Conservation (phyloP, 1,139 yeast genomes). For the Taphrina wiesneri region DNA sequence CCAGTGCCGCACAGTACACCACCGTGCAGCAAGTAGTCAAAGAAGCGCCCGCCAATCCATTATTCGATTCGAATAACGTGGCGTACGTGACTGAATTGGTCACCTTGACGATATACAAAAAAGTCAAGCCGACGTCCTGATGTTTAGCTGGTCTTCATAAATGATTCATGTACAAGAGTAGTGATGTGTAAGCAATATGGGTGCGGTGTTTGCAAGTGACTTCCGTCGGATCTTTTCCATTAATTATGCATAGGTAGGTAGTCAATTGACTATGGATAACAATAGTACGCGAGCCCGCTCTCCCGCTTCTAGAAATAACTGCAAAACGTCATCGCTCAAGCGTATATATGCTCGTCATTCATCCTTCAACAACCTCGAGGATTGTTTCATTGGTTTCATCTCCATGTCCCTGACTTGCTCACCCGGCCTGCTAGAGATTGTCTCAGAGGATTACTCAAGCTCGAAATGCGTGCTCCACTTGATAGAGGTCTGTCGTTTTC, state of each 20-base stretch:
- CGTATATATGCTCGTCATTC: background rate
- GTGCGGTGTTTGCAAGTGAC: too few relatives aligned
- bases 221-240: too few relatives aligned
- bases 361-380: background rate
- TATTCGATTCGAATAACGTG: background rate
- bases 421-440: conserved; percentile 17
- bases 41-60: background rate
- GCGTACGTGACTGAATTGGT: background rate
- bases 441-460: conserved; percentile 13
- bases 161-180: background rate
- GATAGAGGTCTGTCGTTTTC: conserved; percentile 16
- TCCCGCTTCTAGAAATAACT: background rate
- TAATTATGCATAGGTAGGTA: background rate
- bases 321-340: background rate
- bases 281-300: background rate
- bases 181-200: too few relatives aligned
- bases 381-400: background rate
- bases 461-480: background rate
- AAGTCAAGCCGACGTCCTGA: background rate
- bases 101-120: conserved; percentile 1
- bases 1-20: background rate
- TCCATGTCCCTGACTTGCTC: conserved; percentile 26
- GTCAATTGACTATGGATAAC: background rate
- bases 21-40: background rate
- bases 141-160: background rate